Evolutionary conservation across 345 rosid species (phyloP).

Genomic region (Sisymbrium irio): DNA sequence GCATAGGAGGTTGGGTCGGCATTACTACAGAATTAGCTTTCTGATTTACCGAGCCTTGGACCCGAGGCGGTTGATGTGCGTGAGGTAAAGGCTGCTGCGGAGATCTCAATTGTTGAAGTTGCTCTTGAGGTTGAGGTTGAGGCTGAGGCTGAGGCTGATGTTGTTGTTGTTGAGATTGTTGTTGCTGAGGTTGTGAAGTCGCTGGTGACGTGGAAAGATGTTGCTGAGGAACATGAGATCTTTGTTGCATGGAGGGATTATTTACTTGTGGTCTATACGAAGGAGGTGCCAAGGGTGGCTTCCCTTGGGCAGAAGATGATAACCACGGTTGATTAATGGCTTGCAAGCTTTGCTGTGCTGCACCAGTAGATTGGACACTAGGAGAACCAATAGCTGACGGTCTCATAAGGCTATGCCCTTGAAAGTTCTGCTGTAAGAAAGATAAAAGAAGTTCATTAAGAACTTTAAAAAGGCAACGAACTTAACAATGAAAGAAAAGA

Average conservation of each 20-base stretch:
- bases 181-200: slow-evolving; percentile 54
- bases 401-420: slow-evolving; percentile 69
- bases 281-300: slow-evolving; percentile 77
- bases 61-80: slow-evolving; percentile 54
- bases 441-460: not conserved
- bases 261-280: slow-evolving; percentile 64
- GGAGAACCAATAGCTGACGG: slow-evolving; percentile 51
- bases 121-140: slow-evolving; percentile 48
- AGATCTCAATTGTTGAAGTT: slow-evolving; percentile 50
- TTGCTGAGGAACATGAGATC: slow-evolving; percentile 68
- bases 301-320: slow-evolving; percentile 73
- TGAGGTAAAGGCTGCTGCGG: slow-evolving; percentile 55
- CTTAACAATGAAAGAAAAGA: not conserved
- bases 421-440: slow-evolving; percentile 54
- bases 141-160: slow-evolving; percentile 48
- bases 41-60: slow-evolving; percentile 43
- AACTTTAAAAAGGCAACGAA: not conserved
- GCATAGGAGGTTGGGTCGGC: slow-evolving; percentile 41
- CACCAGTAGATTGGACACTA: slow-evolving; percentile 51
- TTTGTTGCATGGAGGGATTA: slow-evolving; percentile 68
- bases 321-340: slow-evolving; percentile 79
- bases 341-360: slow-evolving; percentile 61
- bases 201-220: slow-evolving; percentile 45
- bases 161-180: slow-evolving; percentile 47
- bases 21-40: slow-evolving; percentile 53